These are phyloP conservation scores for Desmodesmus armatus DNA, from an alignment of 139 green algal species.

Conservation along the genomic window DNA sequence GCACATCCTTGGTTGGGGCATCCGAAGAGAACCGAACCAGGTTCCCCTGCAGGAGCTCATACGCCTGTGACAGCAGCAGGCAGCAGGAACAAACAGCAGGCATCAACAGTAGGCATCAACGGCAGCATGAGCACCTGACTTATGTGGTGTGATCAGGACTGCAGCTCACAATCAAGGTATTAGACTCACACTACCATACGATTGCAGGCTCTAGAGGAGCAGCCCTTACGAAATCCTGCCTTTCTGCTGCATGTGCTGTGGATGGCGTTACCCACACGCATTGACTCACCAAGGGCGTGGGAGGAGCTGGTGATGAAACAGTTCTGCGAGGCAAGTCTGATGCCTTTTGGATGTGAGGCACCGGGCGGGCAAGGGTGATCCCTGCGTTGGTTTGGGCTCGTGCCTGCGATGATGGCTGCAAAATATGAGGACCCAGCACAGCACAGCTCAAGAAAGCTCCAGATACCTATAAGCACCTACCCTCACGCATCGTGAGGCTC, in stretches of 20 bases:
- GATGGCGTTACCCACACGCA: not conserved
- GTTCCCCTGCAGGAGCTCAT: conserved; percentile 42
- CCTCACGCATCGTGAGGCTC: too few species aligned
- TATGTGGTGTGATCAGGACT: not conserved
- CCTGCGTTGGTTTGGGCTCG: not conserved
- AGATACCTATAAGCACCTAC: too few species aligned
- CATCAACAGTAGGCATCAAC: too few species aligned
- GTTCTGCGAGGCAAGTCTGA: conserved; percentile 10
- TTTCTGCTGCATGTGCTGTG: not conserved
- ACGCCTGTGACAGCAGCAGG: conserved; percentile 17
- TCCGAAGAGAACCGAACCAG: conserved; percentile 35
- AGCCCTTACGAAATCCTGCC: not conserved
- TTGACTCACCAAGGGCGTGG: not conserved
- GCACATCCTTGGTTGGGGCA: conserved; percentile 42
- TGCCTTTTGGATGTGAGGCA: conserved; percentile 4
- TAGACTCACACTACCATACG: not conserved
- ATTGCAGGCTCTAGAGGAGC: not conserved
- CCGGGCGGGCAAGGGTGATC: not conserved
- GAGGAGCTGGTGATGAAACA: not conserved
- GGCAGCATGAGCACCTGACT: not conserved
- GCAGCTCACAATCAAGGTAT: not conserved
- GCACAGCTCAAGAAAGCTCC: too few species aligned
- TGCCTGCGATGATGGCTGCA: too few species aligned
- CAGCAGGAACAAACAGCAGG: not conserved
- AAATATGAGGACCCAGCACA: too few species aligned